These are phyloP conservation scores for Vaccinium macrocarpon DNA, from an alignment of 148 eudicot genomes.

Conservation along the genomic window DNA sequence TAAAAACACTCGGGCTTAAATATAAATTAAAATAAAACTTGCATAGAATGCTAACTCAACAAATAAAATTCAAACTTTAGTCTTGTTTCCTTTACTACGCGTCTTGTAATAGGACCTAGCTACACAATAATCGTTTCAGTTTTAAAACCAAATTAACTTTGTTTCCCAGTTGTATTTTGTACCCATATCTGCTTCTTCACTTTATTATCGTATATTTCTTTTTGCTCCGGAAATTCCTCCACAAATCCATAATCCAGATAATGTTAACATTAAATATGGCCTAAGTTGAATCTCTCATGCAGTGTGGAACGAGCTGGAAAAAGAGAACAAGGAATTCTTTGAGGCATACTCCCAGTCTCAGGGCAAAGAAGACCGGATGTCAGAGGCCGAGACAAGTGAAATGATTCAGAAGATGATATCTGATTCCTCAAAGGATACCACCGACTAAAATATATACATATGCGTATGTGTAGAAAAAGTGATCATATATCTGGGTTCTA, in stretches of 20 bases:
- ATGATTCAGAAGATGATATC: constrained; percentile 65
- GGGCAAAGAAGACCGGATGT: constrained; percentile 46
- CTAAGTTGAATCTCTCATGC: constrained; percentile 3
- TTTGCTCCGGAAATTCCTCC: not conserved
- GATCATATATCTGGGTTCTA: constrained; percentile 7
- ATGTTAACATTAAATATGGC: not conserved
- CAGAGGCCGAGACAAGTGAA: constrained; percentile 62
- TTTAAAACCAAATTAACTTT: not conserved
- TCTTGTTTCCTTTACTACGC: not conserved
- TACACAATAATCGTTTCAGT: no score
- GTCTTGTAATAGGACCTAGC: not conserved
- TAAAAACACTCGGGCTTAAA: not conserved
- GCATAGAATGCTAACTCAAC: not conserved
- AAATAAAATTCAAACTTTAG: not conserved
- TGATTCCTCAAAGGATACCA: constrained; percentile 43
- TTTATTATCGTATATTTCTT: not conserved
- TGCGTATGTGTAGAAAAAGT: not conserved
- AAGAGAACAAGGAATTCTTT: constrained; percentile 79
- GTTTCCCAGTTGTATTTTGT: not conserved
- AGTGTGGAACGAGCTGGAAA: constrained; percentile 87
- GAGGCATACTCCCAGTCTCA: constrained; percentile 51
- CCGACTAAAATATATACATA: constrained; percentile 20
- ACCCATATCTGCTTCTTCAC: not conserved
- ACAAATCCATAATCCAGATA: not conserved
- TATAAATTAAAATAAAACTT: not conserved